phyloP scores from a whole-genome alignment of 1,284 basidiomycete species.

The Phaffia rhodozyma region DNA sequence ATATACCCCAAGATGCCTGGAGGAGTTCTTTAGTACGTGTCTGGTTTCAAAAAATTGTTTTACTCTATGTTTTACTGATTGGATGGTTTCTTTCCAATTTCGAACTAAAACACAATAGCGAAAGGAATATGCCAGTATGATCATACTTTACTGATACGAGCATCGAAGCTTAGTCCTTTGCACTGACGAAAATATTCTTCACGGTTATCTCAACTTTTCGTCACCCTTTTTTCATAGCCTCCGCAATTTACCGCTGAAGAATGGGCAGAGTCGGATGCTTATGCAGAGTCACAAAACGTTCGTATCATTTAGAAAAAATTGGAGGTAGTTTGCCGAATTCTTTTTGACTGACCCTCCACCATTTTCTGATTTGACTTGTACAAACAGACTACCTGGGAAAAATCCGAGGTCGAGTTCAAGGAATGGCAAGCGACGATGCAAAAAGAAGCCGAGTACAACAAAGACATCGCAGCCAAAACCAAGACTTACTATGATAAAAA shows the following conservation, averaged over 20 bases:
- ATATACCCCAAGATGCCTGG: constrained; percentile 7
- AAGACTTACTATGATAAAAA: too few relatives aligned
- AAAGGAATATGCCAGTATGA: background rate
- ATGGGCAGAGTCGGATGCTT: constrained; percentile 4
- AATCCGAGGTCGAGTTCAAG: too few relatives aligned
- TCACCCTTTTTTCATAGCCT: background rate
- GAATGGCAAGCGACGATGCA: too few relatives aligned
- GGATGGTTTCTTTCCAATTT: background rate
- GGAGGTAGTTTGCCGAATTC: too few relatives aligned
- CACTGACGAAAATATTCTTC: too few relatives aligned
- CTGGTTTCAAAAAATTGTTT: background rate
- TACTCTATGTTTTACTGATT: background rate
- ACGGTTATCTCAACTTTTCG: background rate
- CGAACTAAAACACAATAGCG: background rate
- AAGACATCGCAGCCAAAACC: too few relatives aligned
- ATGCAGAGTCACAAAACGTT: background rate
- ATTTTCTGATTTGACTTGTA: too few relatives aligned
- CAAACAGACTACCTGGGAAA: too few relatives aligned
- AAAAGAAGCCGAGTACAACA: too few relatives aligned
- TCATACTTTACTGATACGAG: background rate
- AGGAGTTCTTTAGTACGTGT: constrained; percentile 6
- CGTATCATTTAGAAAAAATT: too few relatives aligned
- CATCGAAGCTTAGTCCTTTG: background rate
- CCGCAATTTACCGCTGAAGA: constrained; percentile 9
- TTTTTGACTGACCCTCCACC: too few relatives aligned